These are phyloP conservation scores for Fraxinus floribunda DNA, from an alignment of 305 asterid genomes.

Conservation along the genomic window DNA sequence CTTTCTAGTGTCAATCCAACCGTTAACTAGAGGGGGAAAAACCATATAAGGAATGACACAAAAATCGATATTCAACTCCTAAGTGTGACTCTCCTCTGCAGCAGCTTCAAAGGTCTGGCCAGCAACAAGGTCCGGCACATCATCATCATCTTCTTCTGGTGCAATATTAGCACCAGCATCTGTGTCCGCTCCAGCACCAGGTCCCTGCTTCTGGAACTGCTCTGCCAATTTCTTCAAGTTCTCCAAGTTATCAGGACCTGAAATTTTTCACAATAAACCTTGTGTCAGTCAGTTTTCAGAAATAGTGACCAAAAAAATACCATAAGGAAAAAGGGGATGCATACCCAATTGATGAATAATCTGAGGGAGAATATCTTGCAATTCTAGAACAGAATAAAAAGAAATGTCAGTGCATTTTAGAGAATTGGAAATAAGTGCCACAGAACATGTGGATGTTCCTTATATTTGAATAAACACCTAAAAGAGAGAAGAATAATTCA, in stretches of 20 bases:
- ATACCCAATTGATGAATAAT: constrained; percentile 86
- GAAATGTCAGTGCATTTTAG: constrained; percentile 11
- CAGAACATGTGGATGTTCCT: not conserved
- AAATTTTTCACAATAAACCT: not conserved
- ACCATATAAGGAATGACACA: not conserved
- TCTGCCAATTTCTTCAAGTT: constrained; percentile 77
- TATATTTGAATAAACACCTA: not conserved
- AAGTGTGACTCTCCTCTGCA: constrained; percentile 55
- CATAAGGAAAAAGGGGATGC: not conserved
- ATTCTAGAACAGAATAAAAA: constrained; percentile 42
- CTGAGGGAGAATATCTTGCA: constrained; percentile 91
- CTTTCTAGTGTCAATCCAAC: not conserved
- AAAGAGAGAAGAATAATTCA: not conserved
- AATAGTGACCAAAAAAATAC: not conserved
- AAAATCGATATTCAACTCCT: not conserved
- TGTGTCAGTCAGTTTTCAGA: not conserved
- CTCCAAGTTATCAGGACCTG: constrained; percentile 94
- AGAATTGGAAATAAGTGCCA: not conserved
- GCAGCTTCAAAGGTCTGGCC: constrained; percentile 79
- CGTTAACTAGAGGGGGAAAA: not conserved
- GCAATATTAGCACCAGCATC: constrained; percentile 34
- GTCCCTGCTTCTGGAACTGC: constrained; percentile 73
- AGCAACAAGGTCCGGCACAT: constrained; percentile 65
- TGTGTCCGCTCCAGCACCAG: constrained; percentile 38
- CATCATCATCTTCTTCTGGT: constrained; percentile 46